Evolutionary conservation across 2,329 filamentous ascomycete genomes (phyloP).

Genomic region (Fusarium goolgardi): DNA sequence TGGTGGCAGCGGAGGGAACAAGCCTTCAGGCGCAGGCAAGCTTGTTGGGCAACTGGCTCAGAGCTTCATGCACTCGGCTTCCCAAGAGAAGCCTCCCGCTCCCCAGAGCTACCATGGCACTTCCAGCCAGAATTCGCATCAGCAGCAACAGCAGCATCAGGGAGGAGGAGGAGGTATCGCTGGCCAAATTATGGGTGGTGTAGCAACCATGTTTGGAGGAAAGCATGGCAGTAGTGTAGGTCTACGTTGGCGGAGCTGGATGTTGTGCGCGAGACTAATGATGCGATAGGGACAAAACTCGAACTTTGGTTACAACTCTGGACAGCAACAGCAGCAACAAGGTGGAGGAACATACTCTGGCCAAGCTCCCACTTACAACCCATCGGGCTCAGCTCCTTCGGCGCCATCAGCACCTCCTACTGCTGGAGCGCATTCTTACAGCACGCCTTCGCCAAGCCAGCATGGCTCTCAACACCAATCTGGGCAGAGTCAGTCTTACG

Average conservation of each 20-base stretch:
- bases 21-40: conserved; percentile 61
- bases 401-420: conserved; percentile 45
- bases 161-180: conserved; percentile 57
- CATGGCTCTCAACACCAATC: conserved; percentile 28
- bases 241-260: conserved; percentile 10
- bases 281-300: conserved; percentile 59
- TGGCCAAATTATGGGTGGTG: conserved; percentile 66
- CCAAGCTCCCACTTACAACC: conserved; percentile 65
- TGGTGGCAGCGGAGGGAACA: conserved; percentile 51
- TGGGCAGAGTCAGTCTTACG: conserved; percentile 14
- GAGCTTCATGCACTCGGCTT: conserved; percentile 63
- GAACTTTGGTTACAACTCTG: conserved; percentile 69
- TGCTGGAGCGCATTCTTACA: conserved; percentile 47
- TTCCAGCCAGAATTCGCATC: conserved; percentile 53
- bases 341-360: conserved; percentile 62
- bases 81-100: conserved; percentile 58
- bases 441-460: conserved; percentile 45
- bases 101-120: conserved; percentile 63
- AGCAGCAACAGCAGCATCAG: conserved; percentile 35
- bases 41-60: conserved; percentile 68
- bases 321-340: conserved; percentile 53
- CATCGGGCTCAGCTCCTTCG: conserved; percentile 48
- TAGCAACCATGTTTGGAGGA: conserved; percentile 65
- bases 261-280: conserved; percentile 25
- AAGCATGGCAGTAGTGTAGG: conserved; percentile 54